A percentile compares a stretch with the other conserved stretches of the same genome.
Conservation (phyloP, 2,329 filamentous ascomycete species). For the Dactylellina drechsleri region DNA sequence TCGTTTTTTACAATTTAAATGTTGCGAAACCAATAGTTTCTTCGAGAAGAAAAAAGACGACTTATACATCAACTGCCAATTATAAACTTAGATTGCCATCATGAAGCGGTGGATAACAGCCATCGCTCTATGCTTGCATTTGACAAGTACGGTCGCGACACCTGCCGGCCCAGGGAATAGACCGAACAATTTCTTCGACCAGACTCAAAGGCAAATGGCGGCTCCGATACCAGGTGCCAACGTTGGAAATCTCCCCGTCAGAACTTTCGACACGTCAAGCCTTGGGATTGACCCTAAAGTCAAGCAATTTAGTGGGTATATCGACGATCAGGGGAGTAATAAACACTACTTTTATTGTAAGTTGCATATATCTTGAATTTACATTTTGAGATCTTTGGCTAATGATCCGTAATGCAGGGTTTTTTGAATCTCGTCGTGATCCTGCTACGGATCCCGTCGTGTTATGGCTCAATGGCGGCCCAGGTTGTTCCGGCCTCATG, state of each 20-base stretch:
- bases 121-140: neutral
- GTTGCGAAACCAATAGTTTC: too few species aligned
- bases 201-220: neutral
- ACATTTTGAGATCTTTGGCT: neutral
- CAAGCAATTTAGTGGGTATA: slow-evolving; percentile 98
- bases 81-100: neutral
- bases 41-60: too few species aligned
- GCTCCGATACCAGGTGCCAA: neutral
- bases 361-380: slow-evolving; percentile 60
- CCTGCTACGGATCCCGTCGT: slow-evolving; percentile 95
- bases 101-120: slow-evolving; percentile 5
- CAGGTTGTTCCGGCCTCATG: slow-evolving; percentile 94
- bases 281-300: slow-evolving; percentile 86
- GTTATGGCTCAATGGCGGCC: slow-evolving; percentile 93
- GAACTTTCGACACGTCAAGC: slow-evolving; percentile 74
- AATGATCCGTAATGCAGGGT: slow-evolving; percentile 72
- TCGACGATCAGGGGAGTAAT: slow-evolving; percentile 88
- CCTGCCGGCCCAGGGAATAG: neutral
- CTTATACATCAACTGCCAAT: too few species aligned
- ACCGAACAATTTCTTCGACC: neutral
- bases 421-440: slow-evolving; percentile 98
- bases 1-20: too few species aligned
- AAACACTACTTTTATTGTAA: slow-evolving; percentile 99
- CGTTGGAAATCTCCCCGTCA: slow-evolving; percentile 75
- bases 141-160: neutral